These are phyloP conservation scores for Aspergillus chevalieri DNA, from an alignment of 2,329 filamentous ascomycete genomes.

Conservation along the genomic window DNA sequence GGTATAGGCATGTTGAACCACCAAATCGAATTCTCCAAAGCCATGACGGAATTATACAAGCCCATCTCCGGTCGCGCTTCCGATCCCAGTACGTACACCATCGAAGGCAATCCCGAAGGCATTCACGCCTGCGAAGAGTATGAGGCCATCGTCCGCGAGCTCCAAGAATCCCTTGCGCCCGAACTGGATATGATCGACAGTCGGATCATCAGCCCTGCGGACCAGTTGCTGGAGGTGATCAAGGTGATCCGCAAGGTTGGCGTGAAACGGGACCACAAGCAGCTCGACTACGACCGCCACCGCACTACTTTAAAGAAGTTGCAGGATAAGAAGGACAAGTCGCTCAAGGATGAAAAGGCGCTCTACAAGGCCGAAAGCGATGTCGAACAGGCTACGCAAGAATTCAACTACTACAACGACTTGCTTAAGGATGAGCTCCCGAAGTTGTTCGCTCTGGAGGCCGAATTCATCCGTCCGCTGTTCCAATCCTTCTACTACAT, in stretches of 20 bases:
- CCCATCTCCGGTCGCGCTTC: slow-evolving; percentile 94
- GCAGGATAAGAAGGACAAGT: slow-evolving; percentile 96
- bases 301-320: slow-evolving; percentile 80
- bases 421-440: slow-evolving; percentile 93
- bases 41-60: slow-evolving; percentile 94
- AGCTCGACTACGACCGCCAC: slow-evolving; percentile 91
- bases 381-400: slow-evolving; percentile 83
- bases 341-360: slow-evolving; percentile 92
- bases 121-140: slow-evolving; percentile 96
- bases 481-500: slow-evolving; percentile 99
- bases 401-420: slow-evolving; percentile 98
- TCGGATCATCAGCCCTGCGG: slow-evolving; percentile 82
- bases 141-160: slow-evolving; percentile 79
- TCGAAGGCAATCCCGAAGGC: slow-evolving; percentile 84
- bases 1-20: slow-evolving; percentile 76
- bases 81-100: slow-evolving; percentile 74
- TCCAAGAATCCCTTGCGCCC: slow-evolving; percentile 80
- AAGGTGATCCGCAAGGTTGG: slow-evolving; percentile 88
- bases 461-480: slow-evolving; percentile 90
- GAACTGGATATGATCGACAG: slow-evolving; percentile 97
- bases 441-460: slow-evolving; percentile 80
- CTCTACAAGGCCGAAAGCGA: slow-evolving; percentile 93
- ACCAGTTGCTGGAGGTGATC: slow-evolving; percentile 89
- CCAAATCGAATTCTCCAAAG: slow-evolving; percentile 97
- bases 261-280: slow-evolving; percentile 91